Evolutionary conservation across 2,329 filamentous ascomycete genomes (phyloP).

Genomic region (Ceratocystis alfenasii): DNA sequence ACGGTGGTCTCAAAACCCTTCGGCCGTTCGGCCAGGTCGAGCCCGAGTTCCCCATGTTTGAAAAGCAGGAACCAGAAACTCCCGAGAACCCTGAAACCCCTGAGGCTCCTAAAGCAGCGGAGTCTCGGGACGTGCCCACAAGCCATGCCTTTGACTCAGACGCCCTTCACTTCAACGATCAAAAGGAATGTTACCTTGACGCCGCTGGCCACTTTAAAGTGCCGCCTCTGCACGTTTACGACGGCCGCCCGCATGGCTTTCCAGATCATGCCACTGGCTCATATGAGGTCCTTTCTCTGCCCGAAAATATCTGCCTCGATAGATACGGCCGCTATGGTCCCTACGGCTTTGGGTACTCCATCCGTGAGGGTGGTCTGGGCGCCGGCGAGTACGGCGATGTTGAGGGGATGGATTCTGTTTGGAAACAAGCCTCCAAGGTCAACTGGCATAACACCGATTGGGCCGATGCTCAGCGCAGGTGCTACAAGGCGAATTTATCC

Average conservation of each 20-base stretch:
- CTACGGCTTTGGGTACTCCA: slow-evolving; percentile 80
- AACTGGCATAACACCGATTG: slow-evolving; percentile 69
- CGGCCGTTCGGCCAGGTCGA: slow-evolving; percentile 53
- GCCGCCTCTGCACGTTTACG: slow-evolving; percentile 60
- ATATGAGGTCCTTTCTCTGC: slow-evolving; percentile 64
- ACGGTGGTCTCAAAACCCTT: slow-evolving; percentile 70
- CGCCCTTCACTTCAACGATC: slow-evolving; percentile 46
- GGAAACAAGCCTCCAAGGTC: slow-evolving; percentile 57
- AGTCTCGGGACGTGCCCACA: slow-evolving; percentile 2
- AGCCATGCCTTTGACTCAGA: slow-evolving; percentile 33
- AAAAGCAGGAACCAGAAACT: slow-evolving; percentile 40
- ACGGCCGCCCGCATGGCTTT: slow-evolving; percentile 71
- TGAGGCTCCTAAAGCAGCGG: not conserved
- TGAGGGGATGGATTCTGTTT: slow-evolving; percentile 68
- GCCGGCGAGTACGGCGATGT: slow-evolving; percentile 75
- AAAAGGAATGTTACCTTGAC: slow-evolving; percentile 71
- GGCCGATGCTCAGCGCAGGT: slow-evolving; percentile 65
- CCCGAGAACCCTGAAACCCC: slow-evolving; percentile 15
- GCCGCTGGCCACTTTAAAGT: slow-evolving; percentile 49
- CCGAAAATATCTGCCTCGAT: slow-evolving; percentile 85
- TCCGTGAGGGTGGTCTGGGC: slow-evolving; percentile 65
- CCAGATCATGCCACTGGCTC: slow-evolving; percentile 79
- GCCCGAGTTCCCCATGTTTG: slow-evolving; percentile 66
- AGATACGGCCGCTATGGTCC: slow-evolving; percentile 77
- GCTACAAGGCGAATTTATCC: slow-evolving; percentile 64